Evolutionary conservation across 148 eudicot genomes (phyloP).

Genomic region (Chenopodium album): DNA sequence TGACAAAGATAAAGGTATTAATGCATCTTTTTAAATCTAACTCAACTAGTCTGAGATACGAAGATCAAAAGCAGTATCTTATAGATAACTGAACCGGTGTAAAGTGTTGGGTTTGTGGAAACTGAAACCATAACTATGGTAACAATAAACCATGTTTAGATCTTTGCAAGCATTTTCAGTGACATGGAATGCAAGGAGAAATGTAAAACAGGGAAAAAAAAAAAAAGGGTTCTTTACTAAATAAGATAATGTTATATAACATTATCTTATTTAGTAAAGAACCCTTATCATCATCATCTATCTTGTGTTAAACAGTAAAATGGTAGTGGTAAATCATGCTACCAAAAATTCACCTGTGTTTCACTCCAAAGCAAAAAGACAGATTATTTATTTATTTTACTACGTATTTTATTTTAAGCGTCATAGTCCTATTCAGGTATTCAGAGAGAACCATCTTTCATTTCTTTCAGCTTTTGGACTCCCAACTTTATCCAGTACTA

Average conservation of each 20-base stretch:
- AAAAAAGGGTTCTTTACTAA: neutral
- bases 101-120: neutral
- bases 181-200: neutral
- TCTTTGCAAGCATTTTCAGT: neutral
- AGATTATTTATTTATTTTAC: neutral
- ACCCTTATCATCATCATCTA: neutral
- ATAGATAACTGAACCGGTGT: neutral
- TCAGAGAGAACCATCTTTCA: neutral
- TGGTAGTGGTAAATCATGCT: neutral
- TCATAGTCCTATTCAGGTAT: neutral
- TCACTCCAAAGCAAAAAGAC: neutral
- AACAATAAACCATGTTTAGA: neutral
- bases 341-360: neutral
- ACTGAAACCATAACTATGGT: neutral
- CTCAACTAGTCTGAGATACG: too few relatives aligned
- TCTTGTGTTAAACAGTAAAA: neutral
- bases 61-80: neutral
- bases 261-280: too few relatives aligned
- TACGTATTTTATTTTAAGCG: neutral
- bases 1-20: neutral
- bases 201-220: neutral
- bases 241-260: neutral
- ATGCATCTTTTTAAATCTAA: neutral
- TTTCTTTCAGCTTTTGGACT: neutral
- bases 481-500: neutral